Percentiles rank a stretch among this genome's conserved stretches.
Evolutionary conservation across 306 rosid species (phyloP).

Genomic region (Malus sylvestris): DNA sequence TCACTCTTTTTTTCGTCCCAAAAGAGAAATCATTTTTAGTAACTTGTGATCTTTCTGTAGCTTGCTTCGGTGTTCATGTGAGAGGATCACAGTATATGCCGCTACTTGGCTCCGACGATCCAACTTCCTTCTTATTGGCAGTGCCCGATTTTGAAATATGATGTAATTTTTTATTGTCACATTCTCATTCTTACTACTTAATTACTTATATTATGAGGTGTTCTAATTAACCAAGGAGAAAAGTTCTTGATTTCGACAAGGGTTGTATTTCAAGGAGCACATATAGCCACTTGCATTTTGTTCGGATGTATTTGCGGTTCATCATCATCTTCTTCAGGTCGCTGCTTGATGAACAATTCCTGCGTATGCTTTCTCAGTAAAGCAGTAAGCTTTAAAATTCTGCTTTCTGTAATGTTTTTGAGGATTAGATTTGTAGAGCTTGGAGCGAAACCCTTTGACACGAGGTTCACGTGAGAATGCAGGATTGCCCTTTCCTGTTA

Average conservation of each 20-base stretch:
- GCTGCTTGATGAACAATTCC: background rate
- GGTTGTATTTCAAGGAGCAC: background rate
- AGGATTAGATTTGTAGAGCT: background rate
- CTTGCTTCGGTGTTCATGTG: slow-evolving; percentile 91
- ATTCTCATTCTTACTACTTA: background rate
- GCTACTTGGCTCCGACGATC: slow-evolving; percentile 62
- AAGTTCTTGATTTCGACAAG: background rate
- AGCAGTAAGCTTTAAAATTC: background rate
- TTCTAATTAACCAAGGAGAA: background rate
- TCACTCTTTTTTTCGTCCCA: too few species aligned
- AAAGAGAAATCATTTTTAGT: background rate
- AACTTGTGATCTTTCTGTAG: slow-evolving; percentile 34
- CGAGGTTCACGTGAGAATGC: too few species aligned
- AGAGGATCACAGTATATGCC: slow-evolving; percentile 94
- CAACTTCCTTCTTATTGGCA: slow-evolving; percentile 64
- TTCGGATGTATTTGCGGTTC: background rate
- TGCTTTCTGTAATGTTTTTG: background rate
- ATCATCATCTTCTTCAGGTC: background rate
- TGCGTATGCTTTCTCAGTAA: background rate
- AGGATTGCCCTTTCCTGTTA: too few species aligned
- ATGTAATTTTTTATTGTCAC: slow-evolving; percentile 28
- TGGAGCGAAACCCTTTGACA: background rate
- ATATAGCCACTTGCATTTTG: background rate
- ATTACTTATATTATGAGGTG: background rate
- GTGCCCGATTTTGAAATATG: slow-evolving; percentile 59